Evolutionary conservation across 192 early-diverging fungal species (phyloP).

Genomic region (Podila epicladia): DNA sequence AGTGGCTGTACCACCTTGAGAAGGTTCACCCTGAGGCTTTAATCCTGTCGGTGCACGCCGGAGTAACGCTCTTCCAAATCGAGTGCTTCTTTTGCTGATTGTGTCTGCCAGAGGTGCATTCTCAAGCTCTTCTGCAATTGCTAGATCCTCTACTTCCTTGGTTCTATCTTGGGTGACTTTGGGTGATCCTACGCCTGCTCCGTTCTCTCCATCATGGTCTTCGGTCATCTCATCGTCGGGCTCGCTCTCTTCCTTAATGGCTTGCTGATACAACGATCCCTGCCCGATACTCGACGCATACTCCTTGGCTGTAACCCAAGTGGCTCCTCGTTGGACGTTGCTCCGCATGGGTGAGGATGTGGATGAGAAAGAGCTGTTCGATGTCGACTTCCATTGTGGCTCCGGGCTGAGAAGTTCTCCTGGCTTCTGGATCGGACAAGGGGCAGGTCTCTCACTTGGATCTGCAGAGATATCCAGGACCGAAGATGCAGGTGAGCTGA

Average conservation of each 20-base stretch:
- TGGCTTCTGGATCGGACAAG: slow-evolving; percentile 17
- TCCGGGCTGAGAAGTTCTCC: slow-evolving; percentile 14
- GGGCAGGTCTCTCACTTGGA: slow-evolving; percentile 14
- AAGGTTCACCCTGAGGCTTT: slow-evolving; percentile 3
- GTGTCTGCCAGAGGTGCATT: slow-evolving; percentile 11
- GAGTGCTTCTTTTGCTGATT: slow-evolving; percentile 18
- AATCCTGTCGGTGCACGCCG: slow-evolving; percentile 19
- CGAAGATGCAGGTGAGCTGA: slow-evolving; percentile 25
- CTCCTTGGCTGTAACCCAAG: slow-evolving; percentile 35
- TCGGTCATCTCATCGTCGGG: slow-evolving; percentile 9
- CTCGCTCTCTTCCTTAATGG: slow-evolving; percentile 23
- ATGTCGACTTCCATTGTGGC: slow-evolving; percentile 8
- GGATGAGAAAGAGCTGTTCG: slow-evolving; percentile 14
- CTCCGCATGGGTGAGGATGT: slow-evolving; percentile 10
- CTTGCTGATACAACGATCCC: slow-evolving; percentile 8
- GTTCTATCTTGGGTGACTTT: not conserved
- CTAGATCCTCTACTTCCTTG: not conserved
- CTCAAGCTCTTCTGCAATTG: not conserved
- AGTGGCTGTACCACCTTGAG: not conserved
- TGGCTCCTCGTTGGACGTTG: slow-evolving; percentile 13
- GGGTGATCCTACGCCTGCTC: not conserved
- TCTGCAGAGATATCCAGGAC: slow-evolving; percentile 5
- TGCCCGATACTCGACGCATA: slow-evolving; percentile 16
- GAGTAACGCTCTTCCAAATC: slow-evolving; percentile 20
- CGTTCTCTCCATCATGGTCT: not conserved